Evolutionary conservation across 345 rosid species (phyloP), one percentile per base, ranked within the genome.

Genomic region (Bruguiera sexangula): DNA sequence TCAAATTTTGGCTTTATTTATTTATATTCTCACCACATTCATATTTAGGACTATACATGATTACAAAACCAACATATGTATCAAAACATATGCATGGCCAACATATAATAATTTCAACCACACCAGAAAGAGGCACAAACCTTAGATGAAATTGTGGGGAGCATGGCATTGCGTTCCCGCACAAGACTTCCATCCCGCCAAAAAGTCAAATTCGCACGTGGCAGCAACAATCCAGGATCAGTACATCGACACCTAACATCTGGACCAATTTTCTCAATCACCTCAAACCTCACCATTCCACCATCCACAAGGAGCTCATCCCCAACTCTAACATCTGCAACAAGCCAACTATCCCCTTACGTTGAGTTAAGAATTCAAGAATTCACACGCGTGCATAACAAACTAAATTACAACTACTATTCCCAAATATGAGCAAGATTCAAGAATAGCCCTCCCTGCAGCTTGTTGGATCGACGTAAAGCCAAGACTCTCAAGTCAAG

Each of bases 221-320:
- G 98, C 66, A 96, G 89, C 82, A 96, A 79, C 85, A 96, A 65
- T 34, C 99, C 99, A 0, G 98, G 97, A 78, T 96, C 99, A 20
- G 98, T 96, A 62, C 99, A 96, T 37, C 59, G 59, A 53, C 99
- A 96, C 74, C 90, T 92, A 36, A 96, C 97, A 85, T 96, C 99
- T 30, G 97, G 99, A 55, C 99, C 99, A 46, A 96, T 85, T 85
- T 88, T 96, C 86, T 90, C 96, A 26, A 83, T 86, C 85, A 96
- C 98, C 63, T 96, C 99, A 83, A 96, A 96, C 78, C 98, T 82
- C 85, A 90, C 99, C 99, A 96, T 96, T 18, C 99, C 99, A 77
- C 99, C 99, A 79, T 96, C 98, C 55, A 96, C 96, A 60, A 92
- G 75, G 61, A 96, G 92, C 56, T 96, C 99, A 82, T 96, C 98